phyloP scores from a whole-genome alignment of 2,329 filamentous ascomycete genomes.

The Pezicula radicicola region DNA sequence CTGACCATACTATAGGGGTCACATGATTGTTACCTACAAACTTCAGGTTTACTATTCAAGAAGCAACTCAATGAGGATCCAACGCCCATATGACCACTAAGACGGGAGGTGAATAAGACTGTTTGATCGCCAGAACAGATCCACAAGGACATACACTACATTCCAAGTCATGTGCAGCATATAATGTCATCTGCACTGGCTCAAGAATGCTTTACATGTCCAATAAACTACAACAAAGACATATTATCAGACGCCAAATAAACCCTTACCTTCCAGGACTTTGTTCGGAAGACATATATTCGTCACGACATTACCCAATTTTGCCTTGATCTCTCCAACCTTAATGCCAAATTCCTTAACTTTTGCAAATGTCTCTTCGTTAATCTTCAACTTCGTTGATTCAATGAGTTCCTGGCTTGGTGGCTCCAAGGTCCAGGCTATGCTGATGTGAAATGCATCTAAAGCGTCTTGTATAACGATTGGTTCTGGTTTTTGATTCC shows the following conservation, averaged over 20 bases:
- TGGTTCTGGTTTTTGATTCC: constrained; percentile 17
- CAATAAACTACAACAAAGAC: no score
- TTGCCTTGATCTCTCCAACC: constrained; percentile 65
- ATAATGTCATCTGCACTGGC: no score
- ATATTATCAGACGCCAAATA: constrained; percentile 19
- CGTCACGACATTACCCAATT: constrained; percentile 70
- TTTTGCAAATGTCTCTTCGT: not conserved
- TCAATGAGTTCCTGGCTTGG: constrained; percentile 42
- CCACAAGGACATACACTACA: no score
- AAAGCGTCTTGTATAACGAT: constrained; percentile 37
- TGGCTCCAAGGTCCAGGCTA: constrained; percentile 74
- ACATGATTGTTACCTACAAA: no score
- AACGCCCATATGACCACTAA: no score
- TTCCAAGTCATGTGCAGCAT: no score
- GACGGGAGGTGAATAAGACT: no score
- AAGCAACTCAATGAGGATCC: no score
- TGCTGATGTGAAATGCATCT: constrained; percentile 77
- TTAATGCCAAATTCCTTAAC: constrained; percentile 41
- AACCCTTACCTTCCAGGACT: constrained; percentile 10
- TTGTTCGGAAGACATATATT: constrained; percentile 37
- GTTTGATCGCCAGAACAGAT: no score
- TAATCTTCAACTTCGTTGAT: constrained; percentile 28
- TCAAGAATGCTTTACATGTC: no score
- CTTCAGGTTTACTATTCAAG: no score
- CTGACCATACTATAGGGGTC: no score